phyloP scores from a whole-genome alignment of 257 asterid species.

The Orobanche coerulescens region DNA sequence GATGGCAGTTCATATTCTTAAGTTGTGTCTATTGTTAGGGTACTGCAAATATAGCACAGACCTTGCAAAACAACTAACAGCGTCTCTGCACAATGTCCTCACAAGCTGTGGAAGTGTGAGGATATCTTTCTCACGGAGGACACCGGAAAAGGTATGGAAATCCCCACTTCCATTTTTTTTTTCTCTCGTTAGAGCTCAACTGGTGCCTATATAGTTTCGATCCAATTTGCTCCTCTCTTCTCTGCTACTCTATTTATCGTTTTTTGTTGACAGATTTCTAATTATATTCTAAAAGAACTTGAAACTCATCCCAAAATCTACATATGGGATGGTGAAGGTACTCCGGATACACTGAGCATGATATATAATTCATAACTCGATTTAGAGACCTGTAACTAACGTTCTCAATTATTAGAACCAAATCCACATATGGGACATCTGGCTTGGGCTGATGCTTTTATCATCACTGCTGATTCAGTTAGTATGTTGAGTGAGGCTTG shows the following conservation, averaged over 20 bases:
- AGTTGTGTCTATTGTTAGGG: conserved; percentile 45
- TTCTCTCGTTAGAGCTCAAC: conserved; percentile 7
- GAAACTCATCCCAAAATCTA: conserved; percentile 65
- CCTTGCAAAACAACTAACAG: conserved; percentile 69
- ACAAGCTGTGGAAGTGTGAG: conserved; percentile 84
- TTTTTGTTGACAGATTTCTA: conserved; percentile 42
- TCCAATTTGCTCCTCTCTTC: neutral
- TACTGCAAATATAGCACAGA: conserved; percentile 77
- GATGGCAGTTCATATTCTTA: conserved; percentile 2
- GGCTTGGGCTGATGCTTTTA: conserved; percentile 94
- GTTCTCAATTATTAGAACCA: conserved; percentile 49
- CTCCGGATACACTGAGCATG: neutral
- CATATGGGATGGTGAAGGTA: conserved; percentile 97
- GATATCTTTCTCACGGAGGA: conserved; percentile 90
- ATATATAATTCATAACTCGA: neutral
- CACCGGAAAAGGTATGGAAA: conserved; percentile 67
- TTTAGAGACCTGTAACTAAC: conserved; percentile 22
- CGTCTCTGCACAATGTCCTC: conserved; percentile 74
- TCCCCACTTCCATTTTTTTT: conserved; percentile 14
- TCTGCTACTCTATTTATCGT: conserved; percentile 8
- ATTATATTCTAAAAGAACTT: conserved; percentile 57
- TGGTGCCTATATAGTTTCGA: neutral
- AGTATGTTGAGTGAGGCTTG: conserved; percentile 97
- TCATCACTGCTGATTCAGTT: conserved; percentile 91
- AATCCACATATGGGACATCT: conserved; percentile 95